Conservation (phyloP, 2,329 filamentous ascomycete species). For the Byssothecium circinans region DNA sequence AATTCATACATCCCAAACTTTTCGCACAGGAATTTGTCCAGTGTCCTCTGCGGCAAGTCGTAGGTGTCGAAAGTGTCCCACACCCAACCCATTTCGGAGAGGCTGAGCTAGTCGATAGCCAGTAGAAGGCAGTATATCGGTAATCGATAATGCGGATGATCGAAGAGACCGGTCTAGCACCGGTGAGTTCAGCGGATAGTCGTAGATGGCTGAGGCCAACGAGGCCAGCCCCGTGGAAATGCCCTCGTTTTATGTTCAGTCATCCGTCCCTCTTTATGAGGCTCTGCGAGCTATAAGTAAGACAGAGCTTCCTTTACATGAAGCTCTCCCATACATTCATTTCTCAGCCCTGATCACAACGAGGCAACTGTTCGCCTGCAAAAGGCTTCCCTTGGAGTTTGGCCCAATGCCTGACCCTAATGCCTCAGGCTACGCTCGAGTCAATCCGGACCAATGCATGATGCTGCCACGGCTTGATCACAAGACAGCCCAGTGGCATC, state of each 20-base stretch:
- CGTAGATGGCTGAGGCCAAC: neutral
- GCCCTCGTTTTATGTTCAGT: neutral
- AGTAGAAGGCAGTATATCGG: too few relatives aligned
- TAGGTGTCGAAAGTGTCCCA: conserved; percentile 17
- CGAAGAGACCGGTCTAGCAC: too few relatives aligned
- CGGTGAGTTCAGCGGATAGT: too few relatives aligned
- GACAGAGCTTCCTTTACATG: neutral
- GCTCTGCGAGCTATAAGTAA: conserved; percentile 1
- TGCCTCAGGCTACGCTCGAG: neutral
- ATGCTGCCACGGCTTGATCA: neutral
- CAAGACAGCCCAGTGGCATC: neutral
- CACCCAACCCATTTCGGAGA: neutral
- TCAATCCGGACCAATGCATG: neutral
- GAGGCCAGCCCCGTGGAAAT: neutral
- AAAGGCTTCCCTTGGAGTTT: neutral
- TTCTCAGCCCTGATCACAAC: neutral
- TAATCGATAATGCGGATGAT: too few relatives aligned
- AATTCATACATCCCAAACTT: conserved; percentile 15
- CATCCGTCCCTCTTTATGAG: neutral
- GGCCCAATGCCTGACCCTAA: neutral
- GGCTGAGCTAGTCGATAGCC: too few relatives aligned
- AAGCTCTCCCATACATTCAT: neutral
- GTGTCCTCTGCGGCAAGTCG: conserved; percentile 4
- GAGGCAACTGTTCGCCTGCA: conserved; percentile 4
- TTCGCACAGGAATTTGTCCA: conserved; percentile 11